Evolutionary conservation across 306 rosid species (phyloP).

Genomic region (Casuarina cunninghamiana): DNA sequence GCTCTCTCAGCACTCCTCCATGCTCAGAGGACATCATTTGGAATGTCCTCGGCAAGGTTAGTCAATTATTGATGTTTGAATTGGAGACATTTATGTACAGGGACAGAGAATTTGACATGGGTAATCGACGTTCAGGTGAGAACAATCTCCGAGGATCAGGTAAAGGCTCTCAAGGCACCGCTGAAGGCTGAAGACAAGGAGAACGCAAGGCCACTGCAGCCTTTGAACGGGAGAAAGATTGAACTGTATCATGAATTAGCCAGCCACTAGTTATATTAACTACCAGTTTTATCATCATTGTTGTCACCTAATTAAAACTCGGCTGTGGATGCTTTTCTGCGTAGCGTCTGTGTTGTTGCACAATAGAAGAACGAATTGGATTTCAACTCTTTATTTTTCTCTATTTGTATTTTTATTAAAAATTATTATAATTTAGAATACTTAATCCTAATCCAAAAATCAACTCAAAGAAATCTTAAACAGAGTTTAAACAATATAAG

Average conservation of each 20-base stretch:
- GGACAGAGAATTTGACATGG: neutral
- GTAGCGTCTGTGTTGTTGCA: too few species aligned
- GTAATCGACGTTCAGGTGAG: conserved; percentile 42
- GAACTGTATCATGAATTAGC: conserved; percentile 29
- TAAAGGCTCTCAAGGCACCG: conserved; percentile 59
- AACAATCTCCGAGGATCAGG: conserved; percentile 59
- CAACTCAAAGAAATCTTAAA: too few species aligned
- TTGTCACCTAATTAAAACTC: too few species aligned
- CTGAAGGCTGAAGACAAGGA: conserved; percentile 38
- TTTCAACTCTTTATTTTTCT: too few species aligned
- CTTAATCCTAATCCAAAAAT: too few species aligned
- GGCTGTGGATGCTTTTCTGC: too few species aligned
- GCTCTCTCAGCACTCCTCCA: conserved; percentile 90
- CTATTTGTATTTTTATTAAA: too few species aligned
- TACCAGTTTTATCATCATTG: neutral
- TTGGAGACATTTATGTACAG: neutral
- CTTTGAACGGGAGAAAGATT: conserved; percentile 62
- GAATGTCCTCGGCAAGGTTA: conserved; percentile 71
- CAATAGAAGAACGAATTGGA: too few species aligned
- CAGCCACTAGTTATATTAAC: neutral
- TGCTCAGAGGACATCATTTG: conserved; percentile 73
- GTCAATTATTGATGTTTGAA: neutral
- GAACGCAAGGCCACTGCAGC: conserved; percentile 74
- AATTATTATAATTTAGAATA: too few species aligned
- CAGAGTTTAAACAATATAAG: too few species aligned